phyloP scores from a whole-genome alignment of 208 protist genomes.

The Perkinsela sp. region DNA sequence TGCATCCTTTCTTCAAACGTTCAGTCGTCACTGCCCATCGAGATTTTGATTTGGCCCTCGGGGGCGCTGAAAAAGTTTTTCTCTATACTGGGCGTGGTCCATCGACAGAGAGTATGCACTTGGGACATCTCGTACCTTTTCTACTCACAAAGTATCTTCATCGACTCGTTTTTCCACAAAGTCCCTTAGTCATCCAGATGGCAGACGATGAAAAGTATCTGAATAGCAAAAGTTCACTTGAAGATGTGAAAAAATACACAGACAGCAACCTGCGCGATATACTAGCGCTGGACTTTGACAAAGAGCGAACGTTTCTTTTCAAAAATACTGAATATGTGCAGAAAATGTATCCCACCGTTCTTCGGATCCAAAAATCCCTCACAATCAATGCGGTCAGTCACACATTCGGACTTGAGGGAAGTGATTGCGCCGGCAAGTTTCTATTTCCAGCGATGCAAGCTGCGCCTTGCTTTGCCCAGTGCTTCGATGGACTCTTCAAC shows the following conservation, averaged over 20 bases:
- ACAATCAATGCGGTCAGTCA: conserved; percentile 64
- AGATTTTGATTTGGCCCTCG: conserved; percentile 73
- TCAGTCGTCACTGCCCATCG: conserved; percentile 89
- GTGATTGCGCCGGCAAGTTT: conserved; percentile 70
- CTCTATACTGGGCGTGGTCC: conserved; percentile 98
- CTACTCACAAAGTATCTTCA: conserved; percentile 92
- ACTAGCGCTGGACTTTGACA: conserved; percentile 93
- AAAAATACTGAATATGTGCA: conserved; percentile 88
- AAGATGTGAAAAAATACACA: conserved; percentile 33
- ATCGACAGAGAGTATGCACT: conserved; percentile 76
- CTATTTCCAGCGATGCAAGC: conserved; percentile 89
- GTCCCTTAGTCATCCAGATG: conserved; percentile 95
- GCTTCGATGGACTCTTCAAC: conserved; percentile 73
- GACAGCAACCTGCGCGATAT: conserved; percentile 93
- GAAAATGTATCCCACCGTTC: conserved; percentile 75
- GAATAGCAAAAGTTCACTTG: conserved; percentile 72
- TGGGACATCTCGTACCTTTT: conserved; percentile 96
- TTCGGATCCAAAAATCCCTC: conserved; percentile 61
- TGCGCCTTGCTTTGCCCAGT: conserved; percentile 71
- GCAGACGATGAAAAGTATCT: conserved; percentile 99
- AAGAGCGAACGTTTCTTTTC: conserved; percentile 94
- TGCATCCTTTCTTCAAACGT: conserved; percentile 73
- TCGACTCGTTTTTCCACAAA: conserved; percentile 60
- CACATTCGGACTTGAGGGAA: conserved; percentile 73
- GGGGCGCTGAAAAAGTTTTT: conserved; percentile 67